Percentiles rank a stretch among this genome's conserved stretches.
Evolutionary conservation across 1,139 yeast species (phyloP).

Genomic region (Yamadazyma atlantica): DNA sequence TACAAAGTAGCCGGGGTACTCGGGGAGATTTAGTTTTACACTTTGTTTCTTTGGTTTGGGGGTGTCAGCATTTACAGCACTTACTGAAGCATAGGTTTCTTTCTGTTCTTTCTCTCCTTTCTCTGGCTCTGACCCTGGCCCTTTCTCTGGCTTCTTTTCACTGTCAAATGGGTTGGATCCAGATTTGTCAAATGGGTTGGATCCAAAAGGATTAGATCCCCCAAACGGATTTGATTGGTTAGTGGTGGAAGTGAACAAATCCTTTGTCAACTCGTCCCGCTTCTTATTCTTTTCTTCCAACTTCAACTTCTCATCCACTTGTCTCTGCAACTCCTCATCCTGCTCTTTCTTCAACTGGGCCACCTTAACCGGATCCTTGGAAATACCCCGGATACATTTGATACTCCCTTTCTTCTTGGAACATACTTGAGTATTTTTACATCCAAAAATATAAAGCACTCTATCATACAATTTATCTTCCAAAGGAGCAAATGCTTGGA

Average conservation of each 20-base stretch:
- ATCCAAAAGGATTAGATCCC: slow-evolving; percentile 23
- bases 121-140: slow-evolving; percentile 4
- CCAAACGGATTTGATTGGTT: slow-evolving; percentile 30
- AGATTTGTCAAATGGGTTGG: slow-evolving; percentile 27
- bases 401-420: slow-evolving; percentile 67
- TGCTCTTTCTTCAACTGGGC: slow-evolving; percentile 38
- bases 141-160: slow-evolving; percentile 8
- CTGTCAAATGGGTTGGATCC: slow-evolving; percentile 35
- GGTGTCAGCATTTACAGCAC: too few relatives aligned
- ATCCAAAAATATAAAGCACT: slow-evolving; percentile 74
- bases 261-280: slow-evolving; percentile 44
- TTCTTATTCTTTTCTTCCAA: slow-evolving; percentile 41
- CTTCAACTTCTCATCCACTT: slow-evolving; percentile 42
- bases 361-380: slow-evolving; percentile 54
- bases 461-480: slow-evolving; percentile 76
- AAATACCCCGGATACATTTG: slow-evolving; percentile 72
- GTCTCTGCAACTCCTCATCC: slow-evolving; percentile 32
- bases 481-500: slow-evolving; percentile 80
- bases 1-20: slow-evolving; percentile 62
- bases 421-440: slow-evolving; percentile 58
- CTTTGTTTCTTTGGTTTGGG: slow-evolving; percentile 14
- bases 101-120: too few relatives aligned
- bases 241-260: slow-evolving; percentile 34
- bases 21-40: slow-evolving; percentile 25
- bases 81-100: slow-evolving; percentile 28